Base-by-base conservation (phyloP, 176 grass and related monocot species). In the Chrysopogon serrulatus region DNA sequence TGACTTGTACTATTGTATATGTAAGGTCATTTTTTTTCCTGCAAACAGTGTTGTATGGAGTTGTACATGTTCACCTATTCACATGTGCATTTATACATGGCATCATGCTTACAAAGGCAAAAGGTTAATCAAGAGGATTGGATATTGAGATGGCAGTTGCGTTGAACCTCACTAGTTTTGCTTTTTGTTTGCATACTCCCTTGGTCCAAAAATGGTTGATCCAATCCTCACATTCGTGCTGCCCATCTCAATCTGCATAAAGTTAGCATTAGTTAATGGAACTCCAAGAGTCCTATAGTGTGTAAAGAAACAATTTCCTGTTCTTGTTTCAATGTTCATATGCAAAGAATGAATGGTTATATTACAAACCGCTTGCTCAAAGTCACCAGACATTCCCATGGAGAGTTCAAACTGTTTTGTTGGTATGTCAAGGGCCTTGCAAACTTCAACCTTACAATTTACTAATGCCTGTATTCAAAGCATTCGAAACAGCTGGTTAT, bases 341-440 rank as follows among this genome's bases (percentile, higher is more conserved):
- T 18, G 11, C 48, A 70, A 31, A 51, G 32, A 61, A 51, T 64
- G 9, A 86, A 74, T 41, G 15, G 0, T 3, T 61, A 71, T 69
- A 36, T 57, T 59, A 70, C 89, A 80, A 85, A 98, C 96, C 54
- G 93, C 96, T 90, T 90, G 83, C 80, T 98, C 93, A 63, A 98
- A 98, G 76, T 98, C 93, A 11, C 77, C 78, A 15, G 93, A 95
- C 96, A 98, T 98, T 62, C 93, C 96, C 91, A 98, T 98, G 49
- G 96, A 98, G 9, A 98, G 87, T 85, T 98, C 91, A 37, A 89
- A 93, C 26, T 89, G 72, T 26, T 92, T 89, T 70, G 80, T 66
- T 3, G 89, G 80, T 31, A 95, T 84, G n/a, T 84, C 80, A 65
- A 95, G 88, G 33, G 83, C 89, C 72, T 94, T 83, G 68, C 84